phyloP scores from a whole-genome alignment of 2,329 filamentous ascomycete genomes.

The Cercospora zeina region DNA sequence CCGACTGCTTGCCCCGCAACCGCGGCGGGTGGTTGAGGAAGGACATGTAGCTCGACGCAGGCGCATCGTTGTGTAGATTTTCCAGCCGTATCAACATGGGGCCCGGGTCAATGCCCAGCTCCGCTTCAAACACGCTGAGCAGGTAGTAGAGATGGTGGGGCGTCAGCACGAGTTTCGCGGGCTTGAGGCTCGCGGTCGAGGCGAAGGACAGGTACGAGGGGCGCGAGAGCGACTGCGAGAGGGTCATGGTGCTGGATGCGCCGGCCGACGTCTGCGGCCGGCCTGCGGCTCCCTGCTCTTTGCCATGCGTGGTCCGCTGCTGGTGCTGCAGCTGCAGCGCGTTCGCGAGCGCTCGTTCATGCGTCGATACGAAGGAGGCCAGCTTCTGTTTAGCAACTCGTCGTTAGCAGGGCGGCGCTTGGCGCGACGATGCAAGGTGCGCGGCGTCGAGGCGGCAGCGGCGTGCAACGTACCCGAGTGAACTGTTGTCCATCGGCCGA shows the following conservation, averaged over 20 bases:
- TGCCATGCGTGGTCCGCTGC: conserved; percentile 60
- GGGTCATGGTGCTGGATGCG: conserved; percentile 69
- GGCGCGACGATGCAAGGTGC: conserved; percentile 6
- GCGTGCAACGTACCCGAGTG: conserved; percentile 66
- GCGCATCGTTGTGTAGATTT: conserved; percentile 84
- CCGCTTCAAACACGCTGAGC: conserved; percentile 83
- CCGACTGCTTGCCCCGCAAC: conserved; percentile 69
- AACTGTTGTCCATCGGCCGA: conserved; percentile 88
- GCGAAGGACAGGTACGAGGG: conserved; percentile 75
- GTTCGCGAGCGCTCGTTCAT: conserved; percentile 96
- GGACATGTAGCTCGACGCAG: conserved; percentile 90
- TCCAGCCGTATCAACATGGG: conserved; percentile 96
- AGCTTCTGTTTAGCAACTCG: conserved; percentile 67
- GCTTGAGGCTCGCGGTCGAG: conserved; percentile 74
- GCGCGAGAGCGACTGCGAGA: conserved; percentile 83
- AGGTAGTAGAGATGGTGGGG: conserved; percentile 97
- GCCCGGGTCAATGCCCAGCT: conserved; percentile 83
- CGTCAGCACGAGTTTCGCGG: conserved; percentile 86
- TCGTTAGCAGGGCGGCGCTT: conserved; percentile 5
- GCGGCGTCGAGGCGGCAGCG: background rate
- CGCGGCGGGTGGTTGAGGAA: conserved; percentile 78
- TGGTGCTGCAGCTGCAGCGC: conserved; percentile 83
- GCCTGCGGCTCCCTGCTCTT: conserved; percentile 38
- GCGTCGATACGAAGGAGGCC: conserved; percentile 91
- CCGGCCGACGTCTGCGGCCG: conserved; percentile 58